Conservation (phyloP, 202 grass and related monocot genomes). For the Bolboschoenoplectus hybrid region DNA sequence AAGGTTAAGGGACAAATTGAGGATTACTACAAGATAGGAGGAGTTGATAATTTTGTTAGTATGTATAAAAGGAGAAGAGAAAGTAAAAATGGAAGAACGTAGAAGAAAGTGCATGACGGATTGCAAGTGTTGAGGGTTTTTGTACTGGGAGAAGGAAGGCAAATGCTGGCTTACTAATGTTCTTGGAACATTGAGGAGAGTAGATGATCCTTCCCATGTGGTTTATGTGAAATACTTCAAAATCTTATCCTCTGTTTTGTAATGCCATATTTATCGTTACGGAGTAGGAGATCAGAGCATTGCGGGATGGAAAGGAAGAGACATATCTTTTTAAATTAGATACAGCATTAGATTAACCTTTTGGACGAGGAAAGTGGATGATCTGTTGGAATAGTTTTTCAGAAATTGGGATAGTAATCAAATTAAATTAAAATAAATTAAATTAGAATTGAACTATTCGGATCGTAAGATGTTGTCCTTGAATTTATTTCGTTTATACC, state of each 20-base stretch:
- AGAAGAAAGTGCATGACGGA: constrained; percentile 32
- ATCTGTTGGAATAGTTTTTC: too few species aligned
- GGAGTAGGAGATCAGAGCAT: background rate
- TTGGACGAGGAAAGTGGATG: too few species aligned
- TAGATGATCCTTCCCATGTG: constrained; percentile 37
- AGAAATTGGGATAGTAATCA: too few species aligned
- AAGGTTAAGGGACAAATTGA: background rate
- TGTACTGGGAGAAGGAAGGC: constrained; percentile 36
- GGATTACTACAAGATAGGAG: constrained; percentile 43
- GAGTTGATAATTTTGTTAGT: constrained; percentile 49
- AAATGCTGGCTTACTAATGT: constrained; percentile 46
- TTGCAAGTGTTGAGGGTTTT: constrained; percentile 43
- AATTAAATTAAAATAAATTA: too few species aligned
- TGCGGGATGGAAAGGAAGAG: background rate
- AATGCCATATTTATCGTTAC: background rate
- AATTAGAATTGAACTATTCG: too few species aligned
- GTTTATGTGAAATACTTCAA: constrained; percentile 49
- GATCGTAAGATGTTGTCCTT: too few species aligned
- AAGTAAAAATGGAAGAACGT: constrained; percentile 43
- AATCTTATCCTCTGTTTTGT: background rate
- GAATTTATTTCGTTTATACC: too few species aligned
- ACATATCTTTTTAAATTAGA: too few species aligned
- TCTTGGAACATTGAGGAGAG: constrained; percentile 39
- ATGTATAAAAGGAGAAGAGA: constrained; percentile 38
- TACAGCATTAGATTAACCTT: too few species aligned